Base-by-base conservation (phyloP, 1,139 yeast genomes). In the Geotrichum phurueaensis region DNA sequence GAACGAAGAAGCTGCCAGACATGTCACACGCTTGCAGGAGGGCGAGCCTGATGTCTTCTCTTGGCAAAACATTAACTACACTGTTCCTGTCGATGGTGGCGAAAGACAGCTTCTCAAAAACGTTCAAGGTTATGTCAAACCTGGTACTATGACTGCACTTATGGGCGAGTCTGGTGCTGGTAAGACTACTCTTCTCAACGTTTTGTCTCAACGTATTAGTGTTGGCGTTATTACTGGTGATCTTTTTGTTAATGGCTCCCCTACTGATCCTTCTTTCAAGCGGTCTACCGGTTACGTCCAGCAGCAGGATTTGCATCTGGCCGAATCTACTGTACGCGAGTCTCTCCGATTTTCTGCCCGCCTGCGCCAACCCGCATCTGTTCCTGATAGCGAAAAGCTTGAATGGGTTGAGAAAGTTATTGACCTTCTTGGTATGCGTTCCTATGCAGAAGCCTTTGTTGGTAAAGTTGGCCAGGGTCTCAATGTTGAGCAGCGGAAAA, bases 81-180 rank as follows among this genome's bases (percentile, higher is more conserved):
- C 76, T 53, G 81, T 82, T 68, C 82, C 83, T 33, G 75, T 81
- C 59, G 79, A 77, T 65, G 82, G 81, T 65, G 80, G 81, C 36
- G 65, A 64, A 1, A 51, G 81, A 71, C 76, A 77, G 66, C 72
- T 83, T 56, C 73, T 85, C 64, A 80, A 82, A 63, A 78, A 81
- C 69, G 81, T 85, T 57, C 84, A 82, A 65, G 90, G 89, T 51
- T 85, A 78, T 71, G 85, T 84, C 67, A 81, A 82, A 64, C 88
- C 89, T 18, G 89, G 89, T 65, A 81, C 84, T 39, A 72, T 82
- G 76, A 82, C 84, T 55, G 85, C 85, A 31, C 71, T 84, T 52
- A 84, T 84, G 87, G 89, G 89, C 65, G 86, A 81, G 64, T 84
- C 87, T 31, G 88, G 88, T 69, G 87, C 87, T 54, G 88, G 88